Conservation (phyloP, 306 rosid species). For the Glycine tomentella region DNA sequence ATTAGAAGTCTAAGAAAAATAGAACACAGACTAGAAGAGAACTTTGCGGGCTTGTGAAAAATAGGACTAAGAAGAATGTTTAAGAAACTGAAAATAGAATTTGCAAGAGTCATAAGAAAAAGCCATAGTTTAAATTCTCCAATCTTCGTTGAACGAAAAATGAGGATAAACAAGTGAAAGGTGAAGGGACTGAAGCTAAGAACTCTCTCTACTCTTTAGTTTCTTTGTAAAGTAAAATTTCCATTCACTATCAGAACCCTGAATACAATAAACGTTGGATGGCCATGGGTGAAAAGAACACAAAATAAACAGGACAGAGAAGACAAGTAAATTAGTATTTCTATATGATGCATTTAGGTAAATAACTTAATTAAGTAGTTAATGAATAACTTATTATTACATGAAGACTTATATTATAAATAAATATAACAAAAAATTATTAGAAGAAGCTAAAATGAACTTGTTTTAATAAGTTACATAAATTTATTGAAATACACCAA, state of each 20-base stretch:
- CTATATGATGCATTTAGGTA: neutral
- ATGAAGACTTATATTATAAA: no score
- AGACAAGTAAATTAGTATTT: neutral
- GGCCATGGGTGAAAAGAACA: neutral
- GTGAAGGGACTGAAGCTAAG: neutral
- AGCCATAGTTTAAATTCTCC: neutral
- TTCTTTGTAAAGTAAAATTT: neutral
- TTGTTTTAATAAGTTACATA: neutral
- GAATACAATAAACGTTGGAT: neutral
- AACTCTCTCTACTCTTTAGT: neutral
- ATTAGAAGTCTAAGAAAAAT: no score
- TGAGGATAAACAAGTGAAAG: neutral
- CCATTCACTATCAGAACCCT: neutral
- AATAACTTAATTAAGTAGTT: neutral
- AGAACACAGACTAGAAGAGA: no score
- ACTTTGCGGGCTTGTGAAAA: no score
- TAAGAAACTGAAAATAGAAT: no score
- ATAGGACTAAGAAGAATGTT: no score
- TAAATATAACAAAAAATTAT: neutral
- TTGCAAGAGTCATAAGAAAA: neutral
- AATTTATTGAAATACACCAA: neutral
- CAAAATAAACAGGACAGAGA: no score
- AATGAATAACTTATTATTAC: no score
- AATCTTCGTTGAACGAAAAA: neutral
- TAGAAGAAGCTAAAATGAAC: neutral